These are phyloP conservation scores for Rhizopus microsporus DNA, from an alignment of 371 early-diverging fungal genomes.

Conservation along the genomic window DNA sequence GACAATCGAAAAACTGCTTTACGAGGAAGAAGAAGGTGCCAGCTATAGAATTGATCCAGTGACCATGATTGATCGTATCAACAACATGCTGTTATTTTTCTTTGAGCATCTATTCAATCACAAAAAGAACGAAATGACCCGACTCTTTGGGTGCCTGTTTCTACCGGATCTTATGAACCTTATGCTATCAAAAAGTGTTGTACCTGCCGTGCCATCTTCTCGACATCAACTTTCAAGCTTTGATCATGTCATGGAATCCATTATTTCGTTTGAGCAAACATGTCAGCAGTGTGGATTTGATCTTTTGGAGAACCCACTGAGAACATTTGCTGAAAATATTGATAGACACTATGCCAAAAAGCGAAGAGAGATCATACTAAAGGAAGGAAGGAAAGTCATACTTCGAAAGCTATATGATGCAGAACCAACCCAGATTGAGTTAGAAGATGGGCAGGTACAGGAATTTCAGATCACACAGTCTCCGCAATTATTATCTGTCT, in stretches of 20 bases:
- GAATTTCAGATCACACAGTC: conserved; percentile 45
- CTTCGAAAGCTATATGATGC: conserved; percentile 43
- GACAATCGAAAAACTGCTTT: conserved; percentile 1
- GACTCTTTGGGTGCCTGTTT: conserved; percentile 26
- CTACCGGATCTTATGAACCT: conserved; percentile 16
- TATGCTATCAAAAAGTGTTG: conserved; percentile 18
- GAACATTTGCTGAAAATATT: conserved; percentile 26
- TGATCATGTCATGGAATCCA: conserved; percentile 14
- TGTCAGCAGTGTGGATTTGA: conserved; percentile 14
- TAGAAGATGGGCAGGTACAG: conserved; percentile 14
- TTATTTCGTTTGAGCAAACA: conserved; percentile 15
- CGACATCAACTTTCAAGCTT: conserved; percentile 20
- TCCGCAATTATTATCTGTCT: conserved; percentile 32
- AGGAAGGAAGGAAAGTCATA: conserved; percentile 44
- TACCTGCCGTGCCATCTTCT: conserved; percentile 26
- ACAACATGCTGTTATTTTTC: conserved; percentile 21
- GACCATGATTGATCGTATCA: conserved; percentile 13
- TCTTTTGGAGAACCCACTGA: conserved; percentile 6
- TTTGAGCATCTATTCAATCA: conserved; percentile 14
- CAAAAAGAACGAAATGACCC: not conserved
- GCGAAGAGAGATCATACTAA: conserved; percentile 31
- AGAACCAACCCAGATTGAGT: conserved; percentile 22
- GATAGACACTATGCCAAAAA: conserved; percentile 44
- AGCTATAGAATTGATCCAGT: conserved; percentile 11
- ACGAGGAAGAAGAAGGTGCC: conserved; percentile 5